A percentile compares a stretch with the other conserved stretches of the same genome.
These are phyloP conservation scores for Penicillium odoratum DNA, from an alignment of 495 filamentous ascomycete species.

Conservation along the genomic window DNA sequence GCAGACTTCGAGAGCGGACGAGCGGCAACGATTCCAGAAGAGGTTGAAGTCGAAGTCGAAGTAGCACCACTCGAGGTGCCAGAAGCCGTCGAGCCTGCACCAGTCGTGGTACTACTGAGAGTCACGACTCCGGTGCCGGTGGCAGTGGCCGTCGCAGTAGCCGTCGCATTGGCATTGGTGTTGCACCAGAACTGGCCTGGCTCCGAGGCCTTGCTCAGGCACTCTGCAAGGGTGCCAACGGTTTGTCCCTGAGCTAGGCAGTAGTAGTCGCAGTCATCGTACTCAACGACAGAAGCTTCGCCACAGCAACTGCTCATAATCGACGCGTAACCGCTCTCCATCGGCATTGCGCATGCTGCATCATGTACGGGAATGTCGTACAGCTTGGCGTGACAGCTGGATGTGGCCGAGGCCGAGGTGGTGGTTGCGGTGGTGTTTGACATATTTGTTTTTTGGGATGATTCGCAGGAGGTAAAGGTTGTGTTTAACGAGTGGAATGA, in stretches of 20 bases:
- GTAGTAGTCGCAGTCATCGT: slow-evolving; percentile 45
- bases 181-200: slow-evolving; percentile 40
- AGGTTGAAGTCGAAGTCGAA: slow-evolving; percentile 19
- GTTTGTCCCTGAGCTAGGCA: slow-evolving; percentile 41
- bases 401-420: slow-evolving; percentile 24
- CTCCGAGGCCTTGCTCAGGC: slow-evolving; percentile 34
- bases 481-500: slow-evolving; percentile 6
- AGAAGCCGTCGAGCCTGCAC: slow-evolving; percentile 10
- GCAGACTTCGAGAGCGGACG: slow-evolving; percentile 17
- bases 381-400: slow-evolving; percentile 27
- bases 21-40: slow-evolving; percentile 7
- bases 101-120: slow-evolving; percentile 17
- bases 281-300: slow-evolving; percentile 37
- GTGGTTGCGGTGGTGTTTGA: slow-evolving; percentile 25
- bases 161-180: slow-evolving; percentile 26
- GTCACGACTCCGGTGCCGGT: slow-evolving; percentile 25
- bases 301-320: slow-evolving; percentile 44
- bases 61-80: slow-evolving; percentile 16
- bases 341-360: slow-evolving; percentile 38
- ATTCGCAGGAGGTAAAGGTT: neutral
- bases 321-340: slow-evolving; percentile 31
- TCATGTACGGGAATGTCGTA: slow-evolving; percentile 42
- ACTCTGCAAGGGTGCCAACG: slow-evolving; percentile 35
- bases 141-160: slow-evolving; percentile 37
- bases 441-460: slow-evolving; percentile 10